Evolutionary conservation across 495 filamentous ascomycete genomes (phyloP), one percentile per base, ranked within the genome.

Genomic region (Massariosphaeria phaeospora): DNA sequence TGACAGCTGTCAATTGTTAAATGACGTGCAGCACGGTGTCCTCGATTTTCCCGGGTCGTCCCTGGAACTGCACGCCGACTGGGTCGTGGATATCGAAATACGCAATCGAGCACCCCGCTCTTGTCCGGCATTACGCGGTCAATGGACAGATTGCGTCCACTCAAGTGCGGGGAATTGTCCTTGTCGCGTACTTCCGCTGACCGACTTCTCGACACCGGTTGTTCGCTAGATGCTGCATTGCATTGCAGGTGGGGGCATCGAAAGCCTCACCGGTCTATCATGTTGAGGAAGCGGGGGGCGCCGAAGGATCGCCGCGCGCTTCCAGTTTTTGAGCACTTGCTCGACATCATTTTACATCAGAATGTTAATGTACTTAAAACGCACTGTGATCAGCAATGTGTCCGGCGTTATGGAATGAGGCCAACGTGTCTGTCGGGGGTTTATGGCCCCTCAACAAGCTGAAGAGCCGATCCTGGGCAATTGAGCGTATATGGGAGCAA

Each of bases 401-500:
- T n/a, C n/a, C n/a, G n/a, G n/a, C n/a, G n/a, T n/a, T n/a, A n/a
- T n/a, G n/a, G n/a, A n/a, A n/a, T n/a, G n/a, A n/a, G n/a, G 38
- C 18, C 29, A 17, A 21, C 38, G 8, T 17, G 17, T 21, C 38
- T 23, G 7, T 40, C 35, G 35, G 38, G 3, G 3, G 20, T 2
- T 6, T 4, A 40, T 23, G 10, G 38, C 12, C 17, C 35, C n/a
- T n/a, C n/a, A n/a, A n/a, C n/a, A n/a, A 8, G 20, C 31, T 50
- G 38, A n/a, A 40, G 29, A 12, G 21, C 34, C 7, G 31, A 29
- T 17, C 4, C 34, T 18, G 47, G 11, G 12, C 12, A 3, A 2
- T 33, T 34, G 52, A 55, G 52, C 52, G 41, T 29, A 43, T 38
- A 47, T 55, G 52, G 42, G 41, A 45, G 26, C 29, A 11, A 15